Evolutionary conservation across 1,284 basidiomycete species (phyloP), one percentile per base, ranked within the genome.

Genomic region (Tetrapyrgos nigripes): DNA sequence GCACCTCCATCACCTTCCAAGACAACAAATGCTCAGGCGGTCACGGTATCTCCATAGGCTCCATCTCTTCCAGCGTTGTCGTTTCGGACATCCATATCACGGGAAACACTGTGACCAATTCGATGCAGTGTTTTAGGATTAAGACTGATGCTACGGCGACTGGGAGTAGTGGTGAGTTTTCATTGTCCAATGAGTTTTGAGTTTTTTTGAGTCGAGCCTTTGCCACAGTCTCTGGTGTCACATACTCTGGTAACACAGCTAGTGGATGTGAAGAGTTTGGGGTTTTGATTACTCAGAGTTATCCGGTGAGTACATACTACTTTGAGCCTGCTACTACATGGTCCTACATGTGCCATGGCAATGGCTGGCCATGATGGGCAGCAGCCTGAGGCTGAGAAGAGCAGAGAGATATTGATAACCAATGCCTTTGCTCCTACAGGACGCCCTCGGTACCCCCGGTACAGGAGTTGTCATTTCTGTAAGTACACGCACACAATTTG

Each of bases 11-110:
- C 53, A 56, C 74, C 47, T 80, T 84, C 68, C 66, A 74, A 47
- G 60, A 76, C 43, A 84, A 83, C 65, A 72, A 70, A 29, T 85
- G 84, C 67, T 65, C 69, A 1, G 71, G 74, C 13, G 83, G 83
- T 4, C 84, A 86, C 58, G 83, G 83, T 31, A 76, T 82, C 60
- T 83, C 80, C 2, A 76, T 85, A 28, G 82, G 86, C 24, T 87
- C 85, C 1, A 82, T 87, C 59, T 53, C 65, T 29, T 82, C 80
- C 1, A 68, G 75, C 47, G 73, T 70, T 10, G 76, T 77, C 3
- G 83, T 88, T 19, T 76, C 76, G 1, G 74, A 71, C 19, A 72
- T 88, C 43, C 64, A 72, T 33, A 79, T 88, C 61, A 70, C 69
- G 1, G 73, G 75, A 23, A 88, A 88, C 69, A 81, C 71, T 4